Conservation (phyloP, 1,284 basidiomycete genomes). For the Xerocomus minutiporus region DNA sequence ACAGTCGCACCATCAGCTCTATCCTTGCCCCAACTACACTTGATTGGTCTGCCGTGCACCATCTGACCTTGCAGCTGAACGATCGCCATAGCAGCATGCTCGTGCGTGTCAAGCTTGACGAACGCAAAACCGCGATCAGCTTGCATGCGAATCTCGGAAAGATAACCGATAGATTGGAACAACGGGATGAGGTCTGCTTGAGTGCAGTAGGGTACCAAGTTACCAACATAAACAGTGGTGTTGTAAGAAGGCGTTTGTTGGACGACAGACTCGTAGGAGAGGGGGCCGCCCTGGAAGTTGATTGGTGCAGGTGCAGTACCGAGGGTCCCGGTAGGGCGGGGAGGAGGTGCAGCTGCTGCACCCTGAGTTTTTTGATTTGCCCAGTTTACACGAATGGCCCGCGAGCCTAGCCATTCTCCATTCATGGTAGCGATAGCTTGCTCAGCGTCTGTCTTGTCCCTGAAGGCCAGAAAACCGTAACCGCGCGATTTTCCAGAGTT, state of each 20-base stretch:
- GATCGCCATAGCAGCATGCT: conserved; percentile 96
- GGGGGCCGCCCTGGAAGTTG: conserved; percentile 81
- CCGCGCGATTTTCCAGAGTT: conserved; percentile 96
- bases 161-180: conserved; percentile 96
- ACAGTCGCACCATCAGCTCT: conserved; percentile 66
- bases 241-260: conserved; percentile 89
- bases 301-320: conserved; percentile 75
- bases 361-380: conserved; percentile 97
- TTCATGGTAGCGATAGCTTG: conserved; percentile 99
- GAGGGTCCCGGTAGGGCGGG: conserved; percentile 41
- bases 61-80: conserved; percentile 91
- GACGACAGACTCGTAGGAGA: conserved; percentile 85
- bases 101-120: conserved; percentile 96
- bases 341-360: conserved; percentile 39
- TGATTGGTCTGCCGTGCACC: conserved; percentile 93
- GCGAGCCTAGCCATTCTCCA: conserved; percentile 96
- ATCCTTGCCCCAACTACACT: conserved; percentile 98
- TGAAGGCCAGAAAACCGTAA: conserved; percentile 90
- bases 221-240: conserved; percentile 96
- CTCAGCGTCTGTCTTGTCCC: conserved; percentile 96
- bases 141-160: conserved; percentile 98
- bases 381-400: conserved; percentile 99
- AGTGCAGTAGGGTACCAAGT: conserved; percentile 92
- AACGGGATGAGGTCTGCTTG: conserved; percentile 94
- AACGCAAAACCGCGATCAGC: conserved; percentile 97